Conservation (phyloP, 1,284 basidiomycete genomes). For the Neolentinus lepideus region DNA sequence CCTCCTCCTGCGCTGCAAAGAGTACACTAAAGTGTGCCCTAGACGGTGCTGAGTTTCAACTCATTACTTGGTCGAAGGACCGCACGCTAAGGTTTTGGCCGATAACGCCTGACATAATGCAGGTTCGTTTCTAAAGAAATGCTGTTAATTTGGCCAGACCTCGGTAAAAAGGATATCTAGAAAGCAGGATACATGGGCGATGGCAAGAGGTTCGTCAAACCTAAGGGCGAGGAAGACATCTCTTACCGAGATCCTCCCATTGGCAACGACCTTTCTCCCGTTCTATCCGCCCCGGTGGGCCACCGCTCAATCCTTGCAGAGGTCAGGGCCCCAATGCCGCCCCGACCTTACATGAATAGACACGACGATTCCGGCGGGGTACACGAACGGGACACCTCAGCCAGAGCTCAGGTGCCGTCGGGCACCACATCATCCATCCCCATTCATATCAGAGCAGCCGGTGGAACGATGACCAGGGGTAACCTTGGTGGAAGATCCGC, state of each 20-base stretch:
- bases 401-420: conserved; percentile 1
- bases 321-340: conserved; percentile 49
- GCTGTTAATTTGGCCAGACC: background rate
- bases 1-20: conserved; percentile 10
- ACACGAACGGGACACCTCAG: background rate
- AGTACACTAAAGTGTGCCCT: background rate
- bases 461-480: conserved; percentile 54
- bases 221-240: background rate
- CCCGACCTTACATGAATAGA: conserved; percentile 12
- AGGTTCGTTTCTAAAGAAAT: conserved; percentile 36
- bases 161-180: background rate
- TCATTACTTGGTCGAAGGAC: conserved; percentile 98
- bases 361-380: background rate
- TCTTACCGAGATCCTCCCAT: conserved; percentile 4
- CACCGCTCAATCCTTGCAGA: conserved; percentile 61
- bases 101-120: conserved; percentile 63
- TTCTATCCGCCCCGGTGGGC: conserved; percentile 61
- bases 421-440: conserved; percentile 4
- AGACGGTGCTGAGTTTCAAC: conserved; percentile 77
- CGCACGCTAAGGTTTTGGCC: conserved; percentile 92
- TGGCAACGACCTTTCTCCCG: conserved; percentile 17
- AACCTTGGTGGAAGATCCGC: conserved; percentile 42
- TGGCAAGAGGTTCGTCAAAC: background rate
- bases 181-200: background rate
- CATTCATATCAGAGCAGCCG: conserved; percentile 18